A percentile compares a stretch with the other conserved stretches of the same genome.
Conservation (phyloP, 768 basidiomycete species). For the Lepiota subincarnata region DNA sequence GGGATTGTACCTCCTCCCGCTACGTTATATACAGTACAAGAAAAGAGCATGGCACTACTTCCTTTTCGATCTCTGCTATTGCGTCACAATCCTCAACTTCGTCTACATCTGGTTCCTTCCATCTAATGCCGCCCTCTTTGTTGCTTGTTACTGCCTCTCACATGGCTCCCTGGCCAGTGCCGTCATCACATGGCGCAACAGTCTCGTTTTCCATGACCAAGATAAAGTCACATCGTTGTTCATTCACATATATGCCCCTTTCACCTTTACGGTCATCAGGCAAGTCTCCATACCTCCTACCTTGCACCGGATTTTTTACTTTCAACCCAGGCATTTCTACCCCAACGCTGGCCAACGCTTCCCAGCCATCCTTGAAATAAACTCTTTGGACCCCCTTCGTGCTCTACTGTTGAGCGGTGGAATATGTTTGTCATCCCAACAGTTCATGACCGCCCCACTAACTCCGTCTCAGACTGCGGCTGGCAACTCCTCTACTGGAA, state of each 20-base stretch:
- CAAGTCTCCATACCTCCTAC: constrained; percentile 27
- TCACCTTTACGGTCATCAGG: constrained; percentile 90
- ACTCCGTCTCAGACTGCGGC: constrained; percentile 59
- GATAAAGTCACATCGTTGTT: constrained; percentile 97
- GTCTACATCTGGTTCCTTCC: constrained; percentile 92
- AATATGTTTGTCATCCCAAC: constrained; percentile 62
- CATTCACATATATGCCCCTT: constrained; percentile 90
- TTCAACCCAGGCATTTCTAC: constrained; percentile 75
- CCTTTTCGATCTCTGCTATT: constrained; percentile 91
- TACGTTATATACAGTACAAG: constrained; percentile 86
- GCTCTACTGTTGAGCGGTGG: constrained; percentile 77
- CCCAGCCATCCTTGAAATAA: constrained; percentile 75
- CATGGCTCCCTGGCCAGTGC: constrained; percentile 90
- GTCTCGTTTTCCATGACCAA: constrained; percentile 93
- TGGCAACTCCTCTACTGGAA: constrained; percentile 98
- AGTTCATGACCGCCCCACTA: constrained; percentile 8
- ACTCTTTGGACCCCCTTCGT: constrained; percentile 61
- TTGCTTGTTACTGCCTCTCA: constrained; percentile 89
- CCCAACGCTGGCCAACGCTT: constrained; percentile 75
- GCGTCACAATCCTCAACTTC: constrained; percentile 87
- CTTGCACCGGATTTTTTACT: not conserved
- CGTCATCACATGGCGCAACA: constrained; percentile 98
- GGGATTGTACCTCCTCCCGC: constrained; percentile 72
- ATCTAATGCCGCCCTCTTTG: constrained; percentile 69
- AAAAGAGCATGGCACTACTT: constrained; percentile 93